Base-by-base conservation (phyloP, 345 rosid species). In the Eucalyptus polyanthemos region DNA sequence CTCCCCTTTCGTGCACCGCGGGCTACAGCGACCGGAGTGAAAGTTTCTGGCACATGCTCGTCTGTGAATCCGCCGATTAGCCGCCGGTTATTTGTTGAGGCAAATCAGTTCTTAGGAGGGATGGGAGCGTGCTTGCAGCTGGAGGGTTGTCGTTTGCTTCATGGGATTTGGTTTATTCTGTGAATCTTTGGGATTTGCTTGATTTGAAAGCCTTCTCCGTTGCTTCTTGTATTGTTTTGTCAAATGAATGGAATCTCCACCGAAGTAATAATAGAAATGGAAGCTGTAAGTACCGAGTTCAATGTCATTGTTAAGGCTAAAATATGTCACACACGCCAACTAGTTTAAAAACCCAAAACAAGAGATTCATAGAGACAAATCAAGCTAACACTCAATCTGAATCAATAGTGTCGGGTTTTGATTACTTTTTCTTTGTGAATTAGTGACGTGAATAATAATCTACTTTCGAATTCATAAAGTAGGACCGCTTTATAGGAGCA, bases 281-380 rank as follows among this genome's bases (percentile, higher is more conserved):
- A 16, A 14, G 80, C 25, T 0, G 14, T 10, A 34, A 5, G 44
- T 10, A 34, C 24, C 7, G 6, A 34, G 24, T 69, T 31, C 6
- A 69, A 31, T 3, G 44, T 69, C 9, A 17, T 17, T 19, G 81
- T 72, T 37, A 6, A 37, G 14, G 81, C 27, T 72, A 72, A 72
- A 37, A 72, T 21, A 5, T 0, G 45, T 9, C 3, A 0, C 25
- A 7, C 9, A 3, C 3, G 37, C 9, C 19, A 10, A 2, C 45
- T 34, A 37, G 11, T 72, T 72, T 72, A 5, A 69, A 22, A 69
- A 69, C 24, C 44, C 7, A 6, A 34, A 13, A 16, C 80, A 17
- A 69, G 42, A 34, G 13, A 69, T 69, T 2, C 13, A 34, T 34
- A 69, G 3, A 34, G 42, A n/a, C 40, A 10, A 65, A 3, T 31